Conservation (phyloP, 2,329 filamentous ascomycete species). For the Alternaria incomplexa region DNA sequence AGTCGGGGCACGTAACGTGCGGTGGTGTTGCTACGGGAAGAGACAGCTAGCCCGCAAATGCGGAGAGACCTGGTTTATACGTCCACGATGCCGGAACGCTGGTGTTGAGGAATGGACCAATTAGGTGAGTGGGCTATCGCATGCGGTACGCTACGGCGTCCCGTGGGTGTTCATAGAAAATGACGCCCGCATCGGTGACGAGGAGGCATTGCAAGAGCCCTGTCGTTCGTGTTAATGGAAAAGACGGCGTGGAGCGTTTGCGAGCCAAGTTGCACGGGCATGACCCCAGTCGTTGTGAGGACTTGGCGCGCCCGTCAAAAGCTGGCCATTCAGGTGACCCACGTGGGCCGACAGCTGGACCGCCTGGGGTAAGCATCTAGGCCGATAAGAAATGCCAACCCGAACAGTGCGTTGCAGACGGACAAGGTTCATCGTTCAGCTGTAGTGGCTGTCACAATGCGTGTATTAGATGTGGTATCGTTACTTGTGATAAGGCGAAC, state of each 20-base stretch:
- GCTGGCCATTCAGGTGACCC: slow-evolving; percentile 26
- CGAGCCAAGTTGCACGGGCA: slow-evolving; percentile 29
- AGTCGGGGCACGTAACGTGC: slow-evolving; percentile 15
- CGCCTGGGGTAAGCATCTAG: slow-evolving; percentile 11
- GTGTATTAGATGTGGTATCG: background rate
- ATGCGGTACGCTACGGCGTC: slow-evolving; percentile 27
- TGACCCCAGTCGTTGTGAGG: slow-evolving; percentile 19
- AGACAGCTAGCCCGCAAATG: slow-evolving; percentile 22
- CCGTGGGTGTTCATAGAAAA: slow-evolving; percentile 21
- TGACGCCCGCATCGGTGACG: slow-evolving; percentile 28
- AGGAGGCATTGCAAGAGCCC: slow-evolving; percentile 27
- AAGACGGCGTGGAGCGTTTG: slow-evolving; percentile 19
- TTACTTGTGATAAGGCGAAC: background rate
- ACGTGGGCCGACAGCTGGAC: slow-evolving; percentile 13
- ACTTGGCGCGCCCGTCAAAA: slow-evolving; percentile 20
- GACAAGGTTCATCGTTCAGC: background rate
- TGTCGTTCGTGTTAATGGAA: slow-evolving; percentile 23
- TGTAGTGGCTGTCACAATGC: background rate
- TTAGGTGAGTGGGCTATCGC: slow-evolving; percentile 18
- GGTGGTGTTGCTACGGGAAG: slow-evolving; percentile 21
- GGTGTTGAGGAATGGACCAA: slow-evolving; percentile 23
- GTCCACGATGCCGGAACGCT: slow-evolving; percentile 18
- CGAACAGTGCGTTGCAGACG: slow-evolving; percentile 8
- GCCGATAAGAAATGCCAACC: slow-evolving; percentile 5
- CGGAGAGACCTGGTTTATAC: slow-evolving; percentile 31